These are phyloP conservation scores for Pseudogymnoascus sp. DNA, from an alignment of 2,329 filamentous ascomycete species.

Conservation along the genomic window DNA sequence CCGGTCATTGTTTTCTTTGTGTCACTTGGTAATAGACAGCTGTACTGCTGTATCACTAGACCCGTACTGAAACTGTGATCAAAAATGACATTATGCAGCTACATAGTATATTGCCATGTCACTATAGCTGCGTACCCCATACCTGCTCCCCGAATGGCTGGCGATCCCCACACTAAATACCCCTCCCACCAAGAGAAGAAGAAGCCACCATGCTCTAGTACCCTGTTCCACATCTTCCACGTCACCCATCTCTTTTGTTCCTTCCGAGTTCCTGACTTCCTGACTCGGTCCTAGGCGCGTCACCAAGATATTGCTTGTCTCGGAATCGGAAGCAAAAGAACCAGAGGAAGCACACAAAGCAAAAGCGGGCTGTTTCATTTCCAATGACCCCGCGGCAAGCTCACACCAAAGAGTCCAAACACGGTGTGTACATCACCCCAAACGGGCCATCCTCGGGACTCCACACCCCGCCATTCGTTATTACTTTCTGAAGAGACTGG, in stretches of 20 bases:
- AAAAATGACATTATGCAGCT: not conserved
- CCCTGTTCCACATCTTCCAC: not conserved
- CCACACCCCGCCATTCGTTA: conserved; percentile 6
- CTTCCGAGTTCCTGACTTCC: conserved; percentile 1
- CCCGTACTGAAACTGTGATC: not conserved
- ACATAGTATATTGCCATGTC: not conserved
- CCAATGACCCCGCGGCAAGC: not conserved
- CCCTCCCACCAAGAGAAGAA: not conserved
- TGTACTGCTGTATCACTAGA: not conserved
- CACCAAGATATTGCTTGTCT: not conserved
- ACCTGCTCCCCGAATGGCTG: not conserved
- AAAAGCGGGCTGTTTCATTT: not conserved
- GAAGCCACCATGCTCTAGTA: not conserved
- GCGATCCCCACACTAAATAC: not conserved
- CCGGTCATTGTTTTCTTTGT: not conserved
- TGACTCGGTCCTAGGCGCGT: not conserved
- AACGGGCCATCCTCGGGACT: conserved; percentile 1
- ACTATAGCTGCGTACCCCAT: not conserved
- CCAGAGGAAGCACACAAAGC: not conserved
- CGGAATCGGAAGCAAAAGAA: not conserved
- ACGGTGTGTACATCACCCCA: not conserved
- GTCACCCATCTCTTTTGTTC: not conserved
- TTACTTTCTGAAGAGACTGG: not conserved
- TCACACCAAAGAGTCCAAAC: not conserved
- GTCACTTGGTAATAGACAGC: not conserved